These are phyloP conservation scores for Fomitopsis betulina DNA, from an alignment of 1,284 basidiomycete species.

Conservation along the genomic window DNA sequence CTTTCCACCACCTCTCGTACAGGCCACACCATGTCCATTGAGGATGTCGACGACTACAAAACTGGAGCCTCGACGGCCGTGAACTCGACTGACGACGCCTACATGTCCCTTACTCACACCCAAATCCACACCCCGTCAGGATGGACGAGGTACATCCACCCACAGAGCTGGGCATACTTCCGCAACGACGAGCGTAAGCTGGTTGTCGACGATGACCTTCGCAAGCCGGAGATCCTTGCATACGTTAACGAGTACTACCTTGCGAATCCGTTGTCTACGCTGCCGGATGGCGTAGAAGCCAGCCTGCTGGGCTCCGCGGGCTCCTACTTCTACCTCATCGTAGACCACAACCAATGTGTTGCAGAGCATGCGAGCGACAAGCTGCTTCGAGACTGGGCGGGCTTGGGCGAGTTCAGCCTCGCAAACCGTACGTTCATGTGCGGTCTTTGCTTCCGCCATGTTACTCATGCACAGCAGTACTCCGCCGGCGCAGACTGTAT, in stretches of 20 bases:
- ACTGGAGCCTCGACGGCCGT: background rate
- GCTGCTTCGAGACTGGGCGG: background rate
- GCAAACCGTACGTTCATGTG: background rate
- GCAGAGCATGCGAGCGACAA: conserved; percentile 9
- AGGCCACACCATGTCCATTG: background rate
- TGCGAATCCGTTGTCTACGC: conserved; percentile 22
- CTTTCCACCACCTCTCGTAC: background rate
- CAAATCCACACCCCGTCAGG: conserved; percentile 11
- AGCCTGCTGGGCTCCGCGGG: conserved; percentile 19
- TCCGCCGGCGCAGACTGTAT: conserved; percentile 41
- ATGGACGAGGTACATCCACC: conserved; percentile 28
- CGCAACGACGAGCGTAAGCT: conserved; percentile 32
- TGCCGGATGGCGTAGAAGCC: conserved; percentile 36
- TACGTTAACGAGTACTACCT: conserved; percentile 23
- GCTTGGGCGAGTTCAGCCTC: background rate
- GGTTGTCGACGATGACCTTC: conserved; percentile 45
- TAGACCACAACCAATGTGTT: conserved; percentile 18
- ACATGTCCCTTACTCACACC: conserved; percentile 8
- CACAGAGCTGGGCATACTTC: conserved; percentile 49
- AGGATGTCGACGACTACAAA: background rate
- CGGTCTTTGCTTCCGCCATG: background rate
- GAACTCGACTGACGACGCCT: conserved; percentile 8
- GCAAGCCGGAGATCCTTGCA: conserved; percentile 28
- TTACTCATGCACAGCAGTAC: conserved; percentile 27
- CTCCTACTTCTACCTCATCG: conserved; percentile 13